Base-by-base conservation (phyloP, 163 green algal genomes). In the Trebouxiophyceae sp. region DNA sequence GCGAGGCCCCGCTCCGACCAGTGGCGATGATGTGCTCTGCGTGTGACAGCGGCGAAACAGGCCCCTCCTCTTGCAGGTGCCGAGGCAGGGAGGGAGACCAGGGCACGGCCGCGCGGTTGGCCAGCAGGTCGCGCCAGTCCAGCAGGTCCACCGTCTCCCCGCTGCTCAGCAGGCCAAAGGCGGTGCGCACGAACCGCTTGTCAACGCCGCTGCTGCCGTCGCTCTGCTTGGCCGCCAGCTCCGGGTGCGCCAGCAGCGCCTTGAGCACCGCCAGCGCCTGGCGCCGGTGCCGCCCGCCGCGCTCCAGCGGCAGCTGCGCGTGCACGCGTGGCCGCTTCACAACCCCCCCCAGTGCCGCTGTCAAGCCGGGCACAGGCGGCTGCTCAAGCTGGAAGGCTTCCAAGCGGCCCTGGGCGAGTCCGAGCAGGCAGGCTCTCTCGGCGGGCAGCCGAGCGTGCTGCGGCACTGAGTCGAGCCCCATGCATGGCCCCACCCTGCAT, bases 111-210 rank as follows among this genome's bases (percentile, higher is more conserved):
- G 59, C 22, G 34, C 8, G 6, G 26, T 28, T 65, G 33, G 23
- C 23, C 7, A 33, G 32, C 26, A 70, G 27, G 3, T 62, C 57
- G 16, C 19, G 19, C 70, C 70, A 72, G 54, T 72, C 70, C 54
- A 65, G 12, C 54, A 72, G 54, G 7, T 60, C 27, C 20, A 69
- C 54, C 0, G 54, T 26, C 56, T 77, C 70, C n/a, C 20, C 30
- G 29, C 39, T 56, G 5, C 60, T 69, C 55, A 72, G 46, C 12
- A 60, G 50, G 2, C 33, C 34, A 27, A 77, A 45, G 3, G 70
- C 70, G 7, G 50, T 33, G 12, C 24, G 26, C 24, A 62, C 47
- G 26, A 57, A 73, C 1, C 46, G 27, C 1, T 55, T 32, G 20
- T 68, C 67, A 5, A 66, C 27, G 5, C 22, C 44, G 19, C 27